Evolutionary conservation across 2,329 filamentous ascomycete genomes (phyloP).

Genomic region (Conoideocrella luteorostrata): DNA sequence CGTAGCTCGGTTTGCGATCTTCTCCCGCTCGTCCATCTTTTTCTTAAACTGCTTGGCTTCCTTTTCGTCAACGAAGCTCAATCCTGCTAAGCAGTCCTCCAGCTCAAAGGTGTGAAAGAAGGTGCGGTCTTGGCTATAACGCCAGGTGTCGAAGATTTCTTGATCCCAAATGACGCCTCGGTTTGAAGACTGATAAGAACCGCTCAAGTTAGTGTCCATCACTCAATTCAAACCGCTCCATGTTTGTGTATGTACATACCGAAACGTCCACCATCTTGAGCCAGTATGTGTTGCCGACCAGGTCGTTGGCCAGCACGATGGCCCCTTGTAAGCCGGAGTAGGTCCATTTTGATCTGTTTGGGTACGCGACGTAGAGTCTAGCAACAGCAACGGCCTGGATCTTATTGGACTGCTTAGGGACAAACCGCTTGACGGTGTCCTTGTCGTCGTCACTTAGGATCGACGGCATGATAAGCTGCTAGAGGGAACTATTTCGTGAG

Average conservation of each 20-base stretch:
- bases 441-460: conserved; percentile 89
- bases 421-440: conserved; percentile 88
- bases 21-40: conserved; percentile 94
- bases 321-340: conserved; percentile 93
- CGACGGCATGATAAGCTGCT: conserved; percentile 48
- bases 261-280: conserved; percentile 96
- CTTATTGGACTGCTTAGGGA: conserved; percentile 93
- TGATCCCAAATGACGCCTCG: conserved; percentile 94
- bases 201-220: no score
- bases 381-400: conserved; percentile 94
- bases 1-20: conserved; percentile 87
- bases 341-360: conserved; percentile 79
- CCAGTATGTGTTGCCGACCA: conserved; percentile 95
- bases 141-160: conserved; percentile 92
- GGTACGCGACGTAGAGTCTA: conserved; percentile 87
- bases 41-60: conserved; percentile 96
- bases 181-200: conserved; percentile 54
- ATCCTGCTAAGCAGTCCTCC: conserved; percentile 80
- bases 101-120: conserved; percentile 98
- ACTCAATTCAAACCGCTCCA: no score
- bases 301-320: conserved; percentile 82
- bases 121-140: conserved; percentile 92
- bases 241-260: conserved; percentile 39
- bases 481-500: no score
- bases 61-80: conserved; percentile 95